Percentiles rank a stretch among this genome's conserved stretches.
Evolutionary conservation across 1,284 basidiomycete species (phyloP).

Genomic region (Ustilago cynodontis): DNA sequence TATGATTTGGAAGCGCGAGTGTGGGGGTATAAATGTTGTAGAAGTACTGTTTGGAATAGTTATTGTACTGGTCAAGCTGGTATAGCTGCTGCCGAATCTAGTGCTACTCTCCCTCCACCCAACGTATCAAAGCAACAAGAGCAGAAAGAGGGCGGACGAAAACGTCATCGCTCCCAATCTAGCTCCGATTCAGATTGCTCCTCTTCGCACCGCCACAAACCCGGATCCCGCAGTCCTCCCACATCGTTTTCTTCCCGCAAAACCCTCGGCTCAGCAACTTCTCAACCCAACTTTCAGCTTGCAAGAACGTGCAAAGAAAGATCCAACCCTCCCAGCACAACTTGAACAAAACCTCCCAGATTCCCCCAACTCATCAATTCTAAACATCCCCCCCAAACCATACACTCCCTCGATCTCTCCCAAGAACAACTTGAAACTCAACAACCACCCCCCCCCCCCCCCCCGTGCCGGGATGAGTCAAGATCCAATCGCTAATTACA

Average conservation of each 20-base stretch:
- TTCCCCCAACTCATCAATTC: slow-evolving; percentile 44
- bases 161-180: neutral
- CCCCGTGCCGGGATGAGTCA: slow-evolving; percentile 74
- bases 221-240: no score
- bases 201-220: no score
- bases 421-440: slow-evolving; percentile 89
- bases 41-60: slow-evolving; percentile 84
- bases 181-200: no score
- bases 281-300: slow-evolving; percentile 47
- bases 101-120: neutral
- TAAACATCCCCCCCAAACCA: slow-evolving; percentile 4
- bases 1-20: slow-evolving; percentile 79
- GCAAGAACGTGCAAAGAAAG: slow-evolving; percentile 36
- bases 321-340: slow-evolving; percentile 22
- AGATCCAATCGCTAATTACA: slow-evolving; percentile 89
- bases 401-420: slow-evolving; percentile 79
- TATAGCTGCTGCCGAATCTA: slow-evolving; percentile 78
- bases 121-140: neutral
- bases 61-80: slow-evolving; percentile 93
- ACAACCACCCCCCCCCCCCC: slow-evolving; percentile 57
- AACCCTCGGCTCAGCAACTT: slow-evolving; percentile 12
- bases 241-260: no score
- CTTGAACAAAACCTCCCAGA: slow-evolving; percentile 1
- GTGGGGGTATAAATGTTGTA: slow-evolving; percentile 97
- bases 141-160: neutral